Conservation (phyloP, 306 rosid species). For the Fragaria ananassa region DNA sequence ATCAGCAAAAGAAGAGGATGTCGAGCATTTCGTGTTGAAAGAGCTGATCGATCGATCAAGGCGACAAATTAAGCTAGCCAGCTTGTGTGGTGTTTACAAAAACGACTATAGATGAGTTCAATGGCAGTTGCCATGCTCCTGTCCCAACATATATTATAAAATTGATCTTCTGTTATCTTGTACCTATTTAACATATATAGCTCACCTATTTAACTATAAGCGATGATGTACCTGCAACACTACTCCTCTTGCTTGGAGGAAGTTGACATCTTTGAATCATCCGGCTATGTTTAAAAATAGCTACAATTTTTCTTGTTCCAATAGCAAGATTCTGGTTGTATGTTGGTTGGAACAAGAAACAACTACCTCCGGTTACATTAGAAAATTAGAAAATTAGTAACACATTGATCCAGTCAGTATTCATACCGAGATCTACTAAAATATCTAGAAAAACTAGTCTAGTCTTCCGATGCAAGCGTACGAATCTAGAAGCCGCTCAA, state of each 20-base stretch:
- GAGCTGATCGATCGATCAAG: background rate
- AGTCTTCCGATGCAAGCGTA: too few species aligned
- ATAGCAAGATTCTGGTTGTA: background rate
- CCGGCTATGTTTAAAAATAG: too few species aligned
- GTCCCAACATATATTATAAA: background rate
- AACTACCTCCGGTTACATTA: too few species aligned
- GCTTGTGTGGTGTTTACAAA: background rate
- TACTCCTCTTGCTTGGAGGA: background rate
- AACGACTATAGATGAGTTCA: background rate
- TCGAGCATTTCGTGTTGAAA: background rate
- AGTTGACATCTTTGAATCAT: background rate
- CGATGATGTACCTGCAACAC: background rate
- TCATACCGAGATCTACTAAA: too few species aligned
- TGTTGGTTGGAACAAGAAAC: too few species aligned
- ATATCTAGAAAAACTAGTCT: too few species aligned
- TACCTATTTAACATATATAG: background rate
- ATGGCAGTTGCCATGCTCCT: background rate
- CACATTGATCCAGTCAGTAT: too few species aligned
- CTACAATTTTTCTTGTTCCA: background rate
- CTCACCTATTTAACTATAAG: background rate
- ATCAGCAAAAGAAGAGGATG: background rate
- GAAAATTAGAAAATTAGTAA: too few species aligned
- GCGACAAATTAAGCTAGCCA: background rate
- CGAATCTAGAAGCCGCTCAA: too few species aligned
- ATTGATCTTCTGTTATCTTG: background rate